phyloP scores from a whole-genome alignment of 768 basidiomycete species.

The Collybia sordida region DNA sequence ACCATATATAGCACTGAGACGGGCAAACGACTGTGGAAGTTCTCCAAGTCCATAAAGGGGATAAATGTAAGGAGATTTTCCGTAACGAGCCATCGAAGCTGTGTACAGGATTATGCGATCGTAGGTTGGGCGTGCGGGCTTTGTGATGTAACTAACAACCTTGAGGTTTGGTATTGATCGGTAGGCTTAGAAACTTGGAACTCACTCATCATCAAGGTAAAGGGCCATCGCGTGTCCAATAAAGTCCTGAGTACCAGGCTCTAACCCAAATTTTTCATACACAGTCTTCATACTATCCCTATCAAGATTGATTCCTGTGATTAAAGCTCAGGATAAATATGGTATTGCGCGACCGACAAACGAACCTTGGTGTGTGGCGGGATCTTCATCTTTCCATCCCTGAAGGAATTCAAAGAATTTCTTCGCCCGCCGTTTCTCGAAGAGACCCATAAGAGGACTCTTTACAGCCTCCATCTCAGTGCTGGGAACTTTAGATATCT shows the following conservation, averaged over 20 bases:
- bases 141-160: constrained; percentile 78
- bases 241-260: constrained; percentile 97
- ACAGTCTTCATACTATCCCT: constrained; percentile 90
- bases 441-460: constrained; percentile 97
- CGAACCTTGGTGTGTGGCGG: constrained; percentile 92
- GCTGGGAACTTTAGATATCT: constrained; percentile 95
- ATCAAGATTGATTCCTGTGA: constrained; percentile 81
- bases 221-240: constrained; percentile 99
- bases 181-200: constrained; percentile 6
- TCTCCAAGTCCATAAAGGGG: constrained; percentile 98
- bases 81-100: constrained; percentile 97
- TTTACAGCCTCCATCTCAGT: constrained; percentile 96
- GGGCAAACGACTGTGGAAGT: constrained; percentile 97
- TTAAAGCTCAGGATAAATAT: not conserved
- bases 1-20: constrained; percentile 97
- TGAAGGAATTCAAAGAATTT: constrained; percentile 99
- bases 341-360: not conserved
- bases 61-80: constrained; percentile 99
- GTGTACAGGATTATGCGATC: constrained; percentile 97
- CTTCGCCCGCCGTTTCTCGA: constrained; percentile 97
- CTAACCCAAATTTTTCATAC: constrained; percentile 96
- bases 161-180: constrained; percentile 1
- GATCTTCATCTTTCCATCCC: constrained; percentile 92
- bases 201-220: constrained; percentile 96
- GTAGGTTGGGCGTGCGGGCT: constrained; percentile 87